Evolutionary conservation across 1,284 basidiomycete genomes (phyloP), one percentile per base, ranked within the genome.

Genomic region (Bjerkandera adusta): DNA sequence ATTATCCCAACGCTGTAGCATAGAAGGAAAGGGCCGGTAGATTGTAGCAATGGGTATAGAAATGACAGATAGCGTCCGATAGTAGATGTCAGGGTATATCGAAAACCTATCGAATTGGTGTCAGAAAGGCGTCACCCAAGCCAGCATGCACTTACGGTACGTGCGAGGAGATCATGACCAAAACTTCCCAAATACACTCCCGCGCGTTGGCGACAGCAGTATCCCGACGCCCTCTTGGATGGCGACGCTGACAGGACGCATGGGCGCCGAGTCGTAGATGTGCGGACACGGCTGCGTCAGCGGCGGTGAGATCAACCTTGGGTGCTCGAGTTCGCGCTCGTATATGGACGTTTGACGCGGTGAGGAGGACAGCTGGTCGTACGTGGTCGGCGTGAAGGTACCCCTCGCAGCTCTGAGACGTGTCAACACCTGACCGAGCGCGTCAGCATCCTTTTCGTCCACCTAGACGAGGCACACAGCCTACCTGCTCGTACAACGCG

Each of bases 231-330:
- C 82, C 50, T 81, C 81, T 54, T 84, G 81, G 21, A 89, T 80
- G 13, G 83, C 86, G 30, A 79, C 78, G 58, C 81, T 86, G 20
- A 89, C 85, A 2, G 85, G 84, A 16, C 84, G 68, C 79, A 88
- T 85, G 5, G 84, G 81, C 12, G 82, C 75, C 8, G 80, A 80
- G 61, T 89, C 87, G 53, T 77, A 87, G 0, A 87, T 81, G 62
- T 90, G 87, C 12, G 86, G 83, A 48, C 79, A 83, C 2, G 87
- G 87, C 57, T 88, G 84, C 4, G 73, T 69, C 16, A 89, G 66
- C 1, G 81, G 77, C 18, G 70, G 64, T 1, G 75, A 61, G 7
- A 61, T 65, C 11, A 81, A 59, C n/a, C 76, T 66, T 3, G 79
- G 78, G 47, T 72, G 71, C 41, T 77, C 75, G 41, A 71, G 71